A percentile compares a stretch with the other conserved stretches of the same genome.
phyloP scores from a whole-genome alignment of 768 basidiomycete genomes.

The Mycena capillaripes region DNA sequence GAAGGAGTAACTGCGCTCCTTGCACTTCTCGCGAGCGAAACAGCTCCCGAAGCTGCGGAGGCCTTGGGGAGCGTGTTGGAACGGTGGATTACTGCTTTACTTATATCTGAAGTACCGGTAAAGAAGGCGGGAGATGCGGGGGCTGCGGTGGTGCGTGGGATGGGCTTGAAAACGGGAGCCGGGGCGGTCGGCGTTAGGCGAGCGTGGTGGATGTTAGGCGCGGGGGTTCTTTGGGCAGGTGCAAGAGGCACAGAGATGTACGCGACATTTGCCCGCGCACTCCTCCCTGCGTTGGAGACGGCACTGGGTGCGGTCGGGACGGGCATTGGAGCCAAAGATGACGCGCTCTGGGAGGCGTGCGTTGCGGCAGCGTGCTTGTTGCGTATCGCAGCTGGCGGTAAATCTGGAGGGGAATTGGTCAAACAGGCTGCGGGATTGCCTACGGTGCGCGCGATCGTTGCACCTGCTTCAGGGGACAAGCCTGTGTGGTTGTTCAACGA shows the following conservation, averaged over 20 bases:
- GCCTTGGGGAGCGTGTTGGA: conserved; percentile 23
- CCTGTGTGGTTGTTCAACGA: conserved; percentile 35
- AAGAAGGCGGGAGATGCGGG: conserved; percentile 30
- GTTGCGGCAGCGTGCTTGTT: conserved; percentile 33
- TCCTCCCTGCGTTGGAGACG: conserved; percentile 25
- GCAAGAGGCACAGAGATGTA: conserved; percentile 8
- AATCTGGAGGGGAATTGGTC: conserved; percentile 26
- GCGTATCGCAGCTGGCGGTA: conserved; percentile 24
- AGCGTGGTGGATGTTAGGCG: conserved; percentile 35
- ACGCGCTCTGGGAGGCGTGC: conserved; percentile 33
- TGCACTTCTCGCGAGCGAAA: conserved; percentile 38
- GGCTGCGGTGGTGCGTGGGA: conserved; percentile 30
- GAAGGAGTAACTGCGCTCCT: conserved; percentile 56
- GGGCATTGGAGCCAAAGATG: conserved; percentile 33
- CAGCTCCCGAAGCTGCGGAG: conserved; percentile 32
- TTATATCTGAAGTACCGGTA: conserved; percentile 22
- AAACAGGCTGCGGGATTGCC: conserved; percentile 24
- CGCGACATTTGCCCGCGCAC: conserved; percentile 24
- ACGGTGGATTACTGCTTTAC: conserved; percentile 28
- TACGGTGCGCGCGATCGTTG: conserved; percentile 26
- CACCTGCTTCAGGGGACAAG: conserved; percentile 32
- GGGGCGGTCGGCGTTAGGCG: conserved; percentile 18
- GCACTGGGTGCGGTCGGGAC: conserved; percentile 32
- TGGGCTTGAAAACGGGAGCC: conserved; percentile 29
- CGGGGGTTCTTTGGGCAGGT: conserved; percentile 29